phyloP scores from a whole-genome alignment of 1,139 yeast species.

The Blastobotrys arbuscula region DNA sequence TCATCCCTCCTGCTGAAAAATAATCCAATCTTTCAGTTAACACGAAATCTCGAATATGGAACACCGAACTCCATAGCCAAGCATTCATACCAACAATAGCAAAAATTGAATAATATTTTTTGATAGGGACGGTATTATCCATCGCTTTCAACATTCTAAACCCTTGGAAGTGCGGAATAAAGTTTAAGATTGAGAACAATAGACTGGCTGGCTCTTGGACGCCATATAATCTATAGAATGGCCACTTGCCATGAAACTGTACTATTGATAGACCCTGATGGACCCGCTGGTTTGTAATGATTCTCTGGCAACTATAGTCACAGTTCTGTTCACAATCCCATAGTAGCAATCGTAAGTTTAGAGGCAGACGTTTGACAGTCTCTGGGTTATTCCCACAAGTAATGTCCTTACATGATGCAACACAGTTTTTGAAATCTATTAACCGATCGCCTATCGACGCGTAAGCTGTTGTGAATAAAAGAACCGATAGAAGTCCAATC shows the following conservation, averaged over 20 bases:
- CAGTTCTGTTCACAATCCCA: conserved; percentile 87
- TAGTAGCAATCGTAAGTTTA: conserved; percentile 43
- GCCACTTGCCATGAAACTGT: conserved; percentile 99
- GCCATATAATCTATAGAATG: conserved; percentile 67
- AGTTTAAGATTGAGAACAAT: conserved; percentile 72
- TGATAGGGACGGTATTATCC: conserved; percentile 27
- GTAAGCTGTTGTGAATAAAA: conserved; percentile 12
- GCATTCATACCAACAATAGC: conserved; percentile 71
- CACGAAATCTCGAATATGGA: conserved; percentile 78
- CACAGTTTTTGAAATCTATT: conserved; percentile 63
- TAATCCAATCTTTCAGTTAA: conserved; percentile 84
- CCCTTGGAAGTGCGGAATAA: conserved; percentile 68
- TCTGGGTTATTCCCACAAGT: conserved; percentile 30
- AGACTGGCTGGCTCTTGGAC: conserved; percentile 83
- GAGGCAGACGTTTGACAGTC: conserved; percentile 30
- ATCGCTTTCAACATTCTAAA: conserved; percentile 36
- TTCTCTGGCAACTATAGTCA: conserved; percentile 85
- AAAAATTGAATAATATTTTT: conserved; percentile 42
- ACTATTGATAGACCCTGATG: conserved; percentile 46
- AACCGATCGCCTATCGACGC: conserved; percentile 79
- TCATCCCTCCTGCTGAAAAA: conserved; percentile 88
- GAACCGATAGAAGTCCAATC: not conserved
- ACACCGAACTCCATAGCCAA: conserved; percentile 80
- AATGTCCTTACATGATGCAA: conserved; percentile 47
- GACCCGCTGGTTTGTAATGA: conserved; percentile 54